Evolutionary conservation across 2,329 filamentous ascomycete species (phyloP), one percentile per base, ranked within the genome.

Genomic region (Aspergillus pseudoviridinutans): DNA sequence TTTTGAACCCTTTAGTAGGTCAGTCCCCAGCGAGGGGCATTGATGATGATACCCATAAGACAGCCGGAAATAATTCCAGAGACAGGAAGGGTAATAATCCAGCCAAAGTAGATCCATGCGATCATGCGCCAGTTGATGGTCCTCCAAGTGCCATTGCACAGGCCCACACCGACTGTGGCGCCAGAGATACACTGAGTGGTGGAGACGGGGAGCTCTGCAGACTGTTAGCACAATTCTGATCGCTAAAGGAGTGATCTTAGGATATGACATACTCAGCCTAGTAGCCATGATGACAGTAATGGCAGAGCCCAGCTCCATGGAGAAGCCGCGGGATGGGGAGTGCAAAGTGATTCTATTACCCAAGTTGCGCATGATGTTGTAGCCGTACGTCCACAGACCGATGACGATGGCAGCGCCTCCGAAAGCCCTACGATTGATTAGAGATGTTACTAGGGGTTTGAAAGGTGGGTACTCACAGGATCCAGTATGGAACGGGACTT

Each of bases 71-170:
- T 59, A 3, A 64, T 60, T 38, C 61, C 61, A 7, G 61, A 29
- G 3, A 58, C 53, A 12, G 61, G 61, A 2, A 64, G 41, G 8
- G 61, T 64, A 10, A 64, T 62, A 17, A 64, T 41, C 61, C 61
- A 64, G 29, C 61, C 61, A 46, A 62, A 58, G 51, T 62, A 64
- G 53, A 64, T 64, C 61, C 61, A 64, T 17, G 53, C 49, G 7
- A 64, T 57, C 61, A 64, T 64, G n/a, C 61, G 58, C 61, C 61
- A 64, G 50, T 64, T 64, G 46, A 64, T 64, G 5, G 61, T 64
- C 22, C 58, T 49, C 60, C 60, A 64, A 14, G 61, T 64, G 5
- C 61, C 61, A 35, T 60, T 64, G 51, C 60, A 64, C 10, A 64
- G 60, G 44, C 61, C 61, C 9, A 64, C 61, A 9, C 61, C 61